These are phyloP conservation scores for Zostera marina DNA, from an alignment of 116 monocot species.

Conservation along the genomic window DNA sequence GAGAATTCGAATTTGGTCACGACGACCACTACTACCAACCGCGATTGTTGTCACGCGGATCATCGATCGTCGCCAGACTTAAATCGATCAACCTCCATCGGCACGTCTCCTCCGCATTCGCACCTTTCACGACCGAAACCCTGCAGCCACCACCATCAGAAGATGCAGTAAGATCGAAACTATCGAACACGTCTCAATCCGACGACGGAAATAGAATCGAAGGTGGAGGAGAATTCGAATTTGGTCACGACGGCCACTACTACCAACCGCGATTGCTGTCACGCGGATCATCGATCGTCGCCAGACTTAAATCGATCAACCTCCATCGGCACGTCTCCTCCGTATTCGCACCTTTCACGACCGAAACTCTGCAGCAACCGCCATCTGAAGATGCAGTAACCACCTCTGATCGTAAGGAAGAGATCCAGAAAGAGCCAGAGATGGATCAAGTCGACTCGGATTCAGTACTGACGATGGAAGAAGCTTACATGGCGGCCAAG, in stretches of 20 bases:
- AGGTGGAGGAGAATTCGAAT: no score
- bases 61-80: constrained; percentile 2
- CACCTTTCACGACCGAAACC: background rate
- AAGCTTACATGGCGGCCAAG: background rate
- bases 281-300: constrained; percentile 3
- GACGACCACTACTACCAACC: background rate
- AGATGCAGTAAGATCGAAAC: constrained; percentile 21
- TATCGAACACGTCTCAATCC: background rate
- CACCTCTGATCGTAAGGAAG: no score
- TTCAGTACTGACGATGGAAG: constrained; percentile 1
- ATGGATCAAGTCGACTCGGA: constrained; percentile 6
- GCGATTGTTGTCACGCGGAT: constrained; percentile 1
- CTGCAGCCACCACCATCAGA: background rate
- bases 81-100: constrained; percentile 8
- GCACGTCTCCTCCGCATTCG: background rate
- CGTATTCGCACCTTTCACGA: background rate
- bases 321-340: constrained; percentile 2
- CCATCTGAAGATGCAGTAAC: no score
- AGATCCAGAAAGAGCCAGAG: background rate
- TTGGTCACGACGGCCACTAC: background rate
- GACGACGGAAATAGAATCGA: background rate
- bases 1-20: background rate
- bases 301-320: constrained; percentile 6
- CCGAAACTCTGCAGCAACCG: background rate
- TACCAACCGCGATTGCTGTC: background rate